These are phyloP conservation scores for Pyrenopolyporus hunteri DNA, from an alignment of 495 filamentous ascomycete species.

Conservation along the genomic window DNA sequence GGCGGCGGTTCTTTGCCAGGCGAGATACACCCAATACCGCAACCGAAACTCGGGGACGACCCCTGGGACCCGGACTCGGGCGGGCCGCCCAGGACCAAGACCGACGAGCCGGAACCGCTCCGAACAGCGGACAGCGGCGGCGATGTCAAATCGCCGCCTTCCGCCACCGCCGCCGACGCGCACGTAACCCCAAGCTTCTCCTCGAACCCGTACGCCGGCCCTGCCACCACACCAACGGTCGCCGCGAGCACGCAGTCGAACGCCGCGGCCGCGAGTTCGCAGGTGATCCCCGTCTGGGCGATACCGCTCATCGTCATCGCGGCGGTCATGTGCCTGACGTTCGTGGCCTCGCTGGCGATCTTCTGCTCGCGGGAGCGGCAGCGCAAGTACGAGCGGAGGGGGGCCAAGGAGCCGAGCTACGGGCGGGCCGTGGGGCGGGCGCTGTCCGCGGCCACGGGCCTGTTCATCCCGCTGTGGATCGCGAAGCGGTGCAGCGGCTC, in stretches of 20 bases:
- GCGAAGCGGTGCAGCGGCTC: not conserved
- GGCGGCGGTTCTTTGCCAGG: not conserved
- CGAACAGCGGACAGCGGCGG: too few relatives aligned
- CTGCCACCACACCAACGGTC: not conserved
- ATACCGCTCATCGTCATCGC: conserved; percentile 12
- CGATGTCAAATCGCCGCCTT: too few relatives aligned
- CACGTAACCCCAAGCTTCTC: too few relatives aligned
- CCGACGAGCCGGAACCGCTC: too few relatives aligned
- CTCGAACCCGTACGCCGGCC: not conserved
- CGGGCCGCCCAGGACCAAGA: too few relatives aligned
- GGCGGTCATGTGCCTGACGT: not conserved
- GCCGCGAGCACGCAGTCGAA: not conserved
- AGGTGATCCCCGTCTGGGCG: conserved; percentile 3
- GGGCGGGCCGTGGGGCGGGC: not conserved
- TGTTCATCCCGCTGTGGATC: conserved; percentile 6
- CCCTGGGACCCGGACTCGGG: not conserved
- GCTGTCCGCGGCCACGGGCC: not conserved
- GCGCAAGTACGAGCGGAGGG: not conserved
- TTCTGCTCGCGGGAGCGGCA: conserved; percentile 1
- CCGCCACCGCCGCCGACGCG: too few relatives aligned
- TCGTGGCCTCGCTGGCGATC: not conserved
- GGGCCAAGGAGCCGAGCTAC: conserved; percentile 2
- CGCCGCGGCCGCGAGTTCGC: not conserved
- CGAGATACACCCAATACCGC: not conserved
- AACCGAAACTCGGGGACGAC: too few relatives aligned